A percentile compares a stretch with the other conserved stretches of the same genome.
These are phyloP conservation scores for Fusarium euwallaceae DNA, from an alignment of 2,329 filamentous ascomycete species.

Conservation along the genomic window DNA sequence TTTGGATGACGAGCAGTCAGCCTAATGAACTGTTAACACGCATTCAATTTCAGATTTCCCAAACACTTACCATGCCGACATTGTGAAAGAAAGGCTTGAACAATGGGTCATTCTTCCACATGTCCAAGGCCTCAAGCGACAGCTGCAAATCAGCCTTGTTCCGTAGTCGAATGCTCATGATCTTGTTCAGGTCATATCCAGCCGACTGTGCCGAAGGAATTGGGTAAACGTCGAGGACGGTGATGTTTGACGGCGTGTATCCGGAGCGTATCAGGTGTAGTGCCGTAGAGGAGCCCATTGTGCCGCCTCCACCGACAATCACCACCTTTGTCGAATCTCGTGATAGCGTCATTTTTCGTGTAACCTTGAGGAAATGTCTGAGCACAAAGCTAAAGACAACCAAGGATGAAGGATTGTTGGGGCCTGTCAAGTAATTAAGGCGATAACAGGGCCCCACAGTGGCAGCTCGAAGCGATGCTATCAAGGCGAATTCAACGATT, in stretches of 20 bases:
- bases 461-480: not conserved
- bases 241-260: constrained; percentile 13
- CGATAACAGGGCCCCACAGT: not conserved
- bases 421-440: constrained; percentile 1
- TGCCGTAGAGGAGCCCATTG: constrained; percentile 17
- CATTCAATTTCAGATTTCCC: not conserved
- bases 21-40: not conserved
- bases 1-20: constrained; percentile 12
- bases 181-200: constrained; percentile 13
- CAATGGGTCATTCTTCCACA: constrained; percentile 15
- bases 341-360: not conserved
- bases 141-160: constrained; percentile 13
- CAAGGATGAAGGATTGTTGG: not conserved
- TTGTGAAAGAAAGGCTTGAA: constrained; percentile 17
- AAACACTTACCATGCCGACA: constrained; percentile 12
- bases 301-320: constrained; percentile 20
- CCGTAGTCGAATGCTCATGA: constrained; percentile 12
- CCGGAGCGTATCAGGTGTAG: constrained; percentile 13
- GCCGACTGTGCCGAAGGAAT: constrained; percentile 17
- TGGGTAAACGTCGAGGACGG: constrained; percentile 15
- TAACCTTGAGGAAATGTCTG: not conserved
- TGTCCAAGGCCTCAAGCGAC: constrained; percentile 11
- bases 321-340: constrained; percentile 9
- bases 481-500: not conserved
- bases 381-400: not conserved